phyloP scores from a whole-genome alignment of 108 stramenopile genomes.

The Fistulifera solaris region DNA sequence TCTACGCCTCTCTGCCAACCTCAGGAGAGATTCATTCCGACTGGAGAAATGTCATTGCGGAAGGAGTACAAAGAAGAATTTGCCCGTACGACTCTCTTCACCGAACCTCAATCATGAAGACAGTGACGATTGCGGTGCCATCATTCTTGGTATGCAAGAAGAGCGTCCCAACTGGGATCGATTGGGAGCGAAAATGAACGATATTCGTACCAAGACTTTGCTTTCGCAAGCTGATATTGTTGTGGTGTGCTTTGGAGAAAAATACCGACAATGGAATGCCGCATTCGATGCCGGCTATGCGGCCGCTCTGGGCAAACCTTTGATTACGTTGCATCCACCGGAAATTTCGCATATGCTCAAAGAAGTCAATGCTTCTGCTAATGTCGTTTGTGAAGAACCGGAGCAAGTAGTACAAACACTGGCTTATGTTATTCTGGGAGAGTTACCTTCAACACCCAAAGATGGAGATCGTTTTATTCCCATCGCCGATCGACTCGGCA shows the following conservation, averaged over 20 bases:
- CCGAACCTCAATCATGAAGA: constrained; percentile 79
- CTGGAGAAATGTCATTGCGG: constrained; percentile 75
- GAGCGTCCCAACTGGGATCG: constrained; percentile 76
- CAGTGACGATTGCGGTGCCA: constrained; percentile 80
- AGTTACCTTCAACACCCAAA: constrained; percentile 51
- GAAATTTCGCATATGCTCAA: constrained; percentile 81
- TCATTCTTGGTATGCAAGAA: constrained; percentile 78
- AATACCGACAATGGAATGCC: constrained; percentile 86
- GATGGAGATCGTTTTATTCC: constrained; percentile 67
- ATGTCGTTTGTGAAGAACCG: constrained; percentile 63
- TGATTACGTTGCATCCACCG: constrained; percentile 79
- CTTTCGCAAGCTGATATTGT: constrained; percentile 73
- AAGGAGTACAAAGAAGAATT: constrained; percentile 44
- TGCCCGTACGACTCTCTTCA: constrained; percentile 55
- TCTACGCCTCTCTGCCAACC: neutral
- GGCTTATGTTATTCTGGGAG: constrained; percentile 71
- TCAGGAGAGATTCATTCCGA: constrained; percentile 79
- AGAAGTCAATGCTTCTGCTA: constrained; percentile 76
- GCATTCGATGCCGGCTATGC: constrained; percentile 86
- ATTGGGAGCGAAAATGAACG: constrained; percentile 74
- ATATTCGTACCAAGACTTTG: constrained; percentile 64
- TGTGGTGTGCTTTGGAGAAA: constrained; percentile 82
- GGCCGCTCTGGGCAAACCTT: constrained; percentile 55
- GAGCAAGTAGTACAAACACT: constrained; percentile 76
- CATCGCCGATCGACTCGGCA: constrained; percentile 71